Base-by-base conservation (phyloP, 352 stramenopile species). In the Phytophthora palmivora region DNA sequence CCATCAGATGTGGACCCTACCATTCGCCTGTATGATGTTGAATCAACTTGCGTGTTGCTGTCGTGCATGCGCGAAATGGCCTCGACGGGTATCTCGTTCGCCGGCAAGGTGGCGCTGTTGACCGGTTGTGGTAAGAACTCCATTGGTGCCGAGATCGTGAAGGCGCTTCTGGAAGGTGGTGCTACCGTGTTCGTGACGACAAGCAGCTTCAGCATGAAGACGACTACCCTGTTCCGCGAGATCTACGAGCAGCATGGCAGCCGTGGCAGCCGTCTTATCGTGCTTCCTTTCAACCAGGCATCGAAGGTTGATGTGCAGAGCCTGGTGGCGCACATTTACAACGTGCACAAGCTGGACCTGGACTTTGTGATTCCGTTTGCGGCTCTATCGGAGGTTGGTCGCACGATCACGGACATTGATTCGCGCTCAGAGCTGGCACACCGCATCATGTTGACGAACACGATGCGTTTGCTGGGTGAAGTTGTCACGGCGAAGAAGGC, bases 341-440 rank as follows among this genome's bases (percentile, higher is more conserved):
- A 82, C 21, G 69, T 79, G 44, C 85, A 94, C 60, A 85, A 84
- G 41, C 66, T 96, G 18, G 88, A 95, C 33, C 38, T 97, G 42
- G 89, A 97, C 72, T 95, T 92, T 45, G 70, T 96, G 4, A 79
- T 96, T 18, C 89, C 89, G n/a, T 97, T 97, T 53, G 89, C 86
- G 7, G 89, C 88, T 12, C 72, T 95, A 21, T 92, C 85, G 3
- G 88, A 95, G 51, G 70, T 88, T 34, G 88, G 89, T 18, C 81
- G 80, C 26, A 92, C 81, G 39, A 91, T 97, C 51, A 69, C 70
- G 10, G 82, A 93, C 57, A 89, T 97, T 16, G 86, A 94, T 44
- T 77, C 67, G 15, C 78, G 82, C 10, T 94, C 84, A 0, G 89
- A 97, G 62, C 56, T 95, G 6, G 82, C 88, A 9, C 89, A 95